A percentile compares a stretch with the other conserved stretches of the same genome.
These are phyloP conservation scores for Fomitiporia mediterranea DNA, from an alignment of 1,284 basidiomycete species.

Conservation along the genomic window DNA sequence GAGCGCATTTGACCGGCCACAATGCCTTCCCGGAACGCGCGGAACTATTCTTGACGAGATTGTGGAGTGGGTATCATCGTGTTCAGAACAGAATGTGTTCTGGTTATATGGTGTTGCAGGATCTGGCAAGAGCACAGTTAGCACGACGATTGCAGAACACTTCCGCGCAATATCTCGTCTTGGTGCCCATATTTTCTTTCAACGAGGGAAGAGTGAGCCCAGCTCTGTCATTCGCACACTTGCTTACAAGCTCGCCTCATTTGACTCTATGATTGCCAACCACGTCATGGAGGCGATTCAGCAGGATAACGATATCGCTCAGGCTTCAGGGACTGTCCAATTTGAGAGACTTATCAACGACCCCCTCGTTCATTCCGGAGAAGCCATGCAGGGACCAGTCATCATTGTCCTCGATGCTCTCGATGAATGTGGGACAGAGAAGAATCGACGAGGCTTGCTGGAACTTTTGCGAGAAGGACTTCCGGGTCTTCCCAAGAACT, in stretches of 20 bases:
- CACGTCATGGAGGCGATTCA: neutral
- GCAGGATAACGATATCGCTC: neutral
- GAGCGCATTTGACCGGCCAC: neutral
- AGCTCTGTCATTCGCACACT: neutral
- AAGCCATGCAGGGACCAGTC: neutral
- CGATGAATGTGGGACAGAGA: slow-evolving; percentile 3
- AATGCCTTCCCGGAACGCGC: neutral
- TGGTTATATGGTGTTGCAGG: slow-evolving; percentile 1
- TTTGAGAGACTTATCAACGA: neutral
- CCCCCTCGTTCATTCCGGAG: neutral
- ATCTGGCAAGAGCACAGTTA: neutral
- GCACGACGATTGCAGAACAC: neutral
- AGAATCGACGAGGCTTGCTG: neutral
- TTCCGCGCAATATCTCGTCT: neutral
- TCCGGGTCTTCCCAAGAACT: neutral
- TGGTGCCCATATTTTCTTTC: neutral
- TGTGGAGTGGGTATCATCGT: neutral
- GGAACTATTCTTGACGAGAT: neutral
- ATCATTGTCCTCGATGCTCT: slow-evolving; percentile 7
- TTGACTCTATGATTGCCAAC: neutral
- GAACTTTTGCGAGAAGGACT: neutral
- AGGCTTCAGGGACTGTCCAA: neutral
- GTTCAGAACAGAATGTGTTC: neutral
- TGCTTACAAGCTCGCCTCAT: neutral
- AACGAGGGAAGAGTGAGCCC: neutral